A percentile compares a stretch with the other conserved stretches of the same genome.
Evolutionary conservation across 202 grass and related monocot genomes (phyloP).

Genomic region (Brachypodium distachyon): DNA sequence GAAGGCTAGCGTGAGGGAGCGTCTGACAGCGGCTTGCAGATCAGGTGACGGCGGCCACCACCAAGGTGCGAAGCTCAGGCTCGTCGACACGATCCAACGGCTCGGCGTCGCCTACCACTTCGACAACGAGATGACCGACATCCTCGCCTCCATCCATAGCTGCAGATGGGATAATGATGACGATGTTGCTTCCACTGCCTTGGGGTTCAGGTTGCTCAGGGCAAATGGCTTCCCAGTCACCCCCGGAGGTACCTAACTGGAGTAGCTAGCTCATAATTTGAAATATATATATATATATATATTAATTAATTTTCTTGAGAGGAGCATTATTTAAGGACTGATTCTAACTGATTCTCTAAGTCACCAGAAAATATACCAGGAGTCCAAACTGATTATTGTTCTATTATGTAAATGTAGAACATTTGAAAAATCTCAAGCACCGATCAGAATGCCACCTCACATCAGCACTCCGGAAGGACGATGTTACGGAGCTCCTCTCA

Average conservation of each 20-base stretch:
- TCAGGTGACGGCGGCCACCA: no score
- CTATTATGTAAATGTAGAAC: background rate
- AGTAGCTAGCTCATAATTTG: background rate
- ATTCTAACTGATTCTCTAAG: no score
- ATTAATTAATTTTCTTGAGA: no score
- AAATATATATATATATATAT: no score
- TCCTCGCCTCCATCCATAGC: slow-evolving; percentile 3
- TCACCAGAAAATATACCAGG: no score
- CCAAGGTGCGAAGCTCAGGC: slow-evolving; percentile 1
- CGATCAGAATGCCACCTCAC: background rate
- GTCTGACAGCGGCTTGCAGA: background rate
- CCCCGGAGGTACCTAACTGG: background rate
- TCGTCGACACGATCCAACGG: slow-evolving; percentile 27
- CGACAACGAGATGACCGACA: slow-evolving; percentile 5
- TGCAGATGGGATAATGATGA: background rate
- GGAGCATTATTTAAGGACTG: no score
- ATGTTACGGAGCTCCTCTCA: slow-evolving; percentile 6
- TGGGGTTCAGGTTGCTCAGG: slow-evolving; percentile 40
- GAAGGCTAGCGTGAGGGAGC: background rate
- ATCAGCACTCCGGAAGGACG: background rate
- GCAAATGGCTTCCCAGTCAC: slow-evolving; percentile 3
- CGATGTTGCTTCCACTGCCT: background rate
- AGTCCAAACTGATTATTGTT: background rate
- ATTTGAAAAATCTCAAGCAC: background rate
- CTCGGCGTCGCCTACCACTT: slow-evolving; percentile 45